phyloP scores from a whole-genome alignment of 352 stramenopile species.

The Phytophthora syringae region DNA sequence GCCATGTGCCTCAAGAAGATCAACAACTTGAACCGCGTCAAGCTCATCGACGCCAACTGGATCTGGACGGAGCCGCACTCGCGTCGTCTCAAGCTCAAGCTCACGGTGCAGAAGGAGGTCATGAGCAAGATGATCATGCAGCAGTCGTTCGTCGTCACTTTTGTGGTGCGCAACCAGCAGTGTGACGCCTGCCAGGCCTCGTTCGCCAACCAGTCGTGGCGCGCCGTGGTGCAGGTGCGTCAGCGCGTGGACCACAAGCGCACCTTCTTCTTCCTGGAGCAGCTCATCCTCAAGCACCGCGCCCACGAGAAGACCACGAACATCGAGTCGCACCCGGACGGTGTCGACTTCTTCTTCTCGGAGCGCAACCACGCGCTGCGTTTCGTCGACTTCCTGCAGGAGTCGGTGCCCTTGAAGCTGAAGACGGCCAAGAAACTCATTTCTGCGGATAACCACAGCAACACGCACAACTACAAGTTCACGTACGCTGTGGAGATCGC shows the following conservation, averaged over 20 bases:
- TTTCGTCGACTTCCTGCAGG: conserved; percentile 99
- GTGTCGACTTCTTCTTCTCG: conserved; percentile 99
- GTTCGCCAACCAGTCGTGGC: conserved; percentile 98
- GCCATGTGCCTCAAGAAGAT: conserved; percentile 99
- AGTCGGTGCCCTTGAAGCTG: conserved; percentile 96
- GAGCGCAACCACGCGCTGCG: conserved; percentile 96
- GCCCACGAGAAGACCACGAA: conserved; percentile 97
- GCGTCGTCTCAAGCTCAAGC: conserved; percentile 97
- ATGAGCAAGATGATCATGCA: conserved; percentile 98
- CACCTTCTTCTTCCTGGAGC: conserved; percentile 99
- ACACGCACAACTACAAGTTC: conserved; percentile 99
- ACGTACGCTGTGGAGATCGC: conserved; percentile 98
- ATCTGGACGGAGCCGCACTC: conserved; percentile 99
- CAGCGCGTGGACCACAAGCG: conserved; percentile 99
- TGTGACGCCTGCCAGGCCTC: conserved; percentile 98
- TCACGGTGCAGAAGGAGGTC: conserved; percentile 99
- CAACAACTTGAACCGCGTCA: conserved; percentile 93
- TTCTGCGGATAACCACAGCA: conserved; percentile 98
- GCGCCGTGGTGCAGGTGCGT: conserved; percentile 98
- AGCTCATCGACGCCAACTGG: conserved; percentile 99
- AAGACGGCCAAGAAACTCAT: conserved; percentile 99
- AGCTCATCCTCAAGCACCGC: conserved; percentile 99
- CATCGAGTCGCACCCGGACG: conserved; percentile 98
- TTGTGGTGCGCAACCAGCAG: conserved; percentile 99
- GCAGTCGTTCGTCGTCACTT: conserved; percentile 98